Evolutionary conservation across 2,329 filamentous ascomycete genomes (phyloP), one percentile per base, ranked within the genome.

Genomic region (Mycogone perniciosa): DNA sequence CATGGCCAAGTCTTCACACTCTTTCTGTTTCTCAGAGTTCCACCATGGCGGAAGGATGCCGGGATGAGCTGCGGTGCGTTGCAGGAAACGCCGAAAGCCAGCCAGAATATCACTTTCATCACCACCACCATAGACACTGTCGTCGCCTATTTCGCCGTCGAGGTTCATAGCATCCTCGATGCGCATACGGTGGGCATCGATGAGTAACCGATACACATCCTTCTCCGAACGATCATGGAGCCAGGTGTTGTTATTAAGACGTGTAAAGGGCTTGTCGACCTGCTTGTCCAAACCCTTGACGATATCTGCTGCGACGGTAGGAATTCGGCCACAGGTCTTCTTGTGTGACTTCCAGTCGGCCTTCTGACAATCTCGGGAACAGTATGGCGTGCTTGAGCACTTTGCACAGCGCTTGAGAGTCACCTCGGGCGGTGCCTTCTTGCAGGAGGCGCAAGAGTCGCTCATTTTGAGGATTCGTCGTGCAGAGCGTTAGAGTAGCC

Each of bases 291-390:
- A 55, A 5, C 65, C 63, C 33, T 60, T 64, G 7, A 62, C 56
- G 1, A 27, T 4, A 13, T 35, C 26, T 2, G 44, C 29, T 43
- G 50, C 9, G 20, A 27, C 10, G 9, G 39, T 30, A 6, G 46
- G 35, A n/a, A 40, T 41, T 53, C 60, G 53, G 42, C 56, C 59
- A 61, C 75, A 79, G 7, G 60, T 54, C 52, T 69, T 70, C 57
- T 75, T 75, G 61, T 81, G 76, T 3, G 11, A 29, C 55, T 75
- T 75, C 74, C 73, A 81, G 58, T 80, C 68, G 2, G 62, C 59
- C 54, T 73, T 76, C 59, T 80, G 73, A 63, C 77, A 81, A 34
- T 72, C 69, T 27, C 66, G 66, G 39, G 73, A 75, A 67, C 77
- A 82, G 63, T 81, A 81, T 29, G 56, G 63, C 0, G 68, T 65